These are phyloP conservation scores for Pterothamnion heteromorphum DNA, from an alignment of 31 red algal species.

Conservation along the genomic window DNA sequence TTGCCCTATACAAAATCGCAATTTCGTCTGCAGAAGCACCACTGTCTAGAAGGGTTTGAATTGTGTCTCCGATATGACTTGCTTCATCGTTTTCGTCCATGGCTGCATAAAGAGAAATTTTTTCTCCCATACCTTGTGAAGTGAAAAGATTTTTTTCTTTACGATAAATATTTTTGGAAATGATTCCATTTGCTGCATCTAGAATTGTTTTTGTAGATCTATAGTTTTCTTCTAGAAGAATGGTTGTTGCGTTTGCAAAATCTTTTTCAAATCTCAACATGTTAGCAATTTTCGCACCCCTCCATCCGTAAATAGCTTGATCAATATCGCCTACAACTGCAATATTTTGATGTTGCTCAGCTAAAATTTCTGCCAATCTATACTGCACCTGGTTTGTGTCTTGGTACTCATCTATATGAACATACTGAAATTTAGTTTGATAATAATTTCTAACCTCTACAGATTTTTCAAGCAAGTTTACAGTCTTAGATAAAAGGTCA, in stretches of 20 bases:
- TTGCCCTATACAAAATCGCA: constrained; percentile 84
- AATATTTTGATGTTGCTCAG: constrained; percentile 40
- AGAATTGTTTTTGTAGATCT: constrained; percentile 64
- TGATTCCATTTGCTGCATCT: constrained; percentile 60
- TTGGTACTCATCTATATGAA: constrained; percentile 88
- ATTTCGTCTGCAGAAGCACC: constrained; percentile 59
- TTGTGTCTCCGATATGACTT: constrained; percentile 13
- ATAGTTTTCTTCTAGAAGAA: constrained; percentile 74
- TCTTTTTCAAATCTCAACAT: constrained; percentile 55
- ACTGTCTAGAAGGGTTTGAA: neutral
- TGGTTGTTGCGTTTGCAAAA: constrained; percentile 50
- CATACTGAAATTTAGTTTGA: constrained; percentile 51
- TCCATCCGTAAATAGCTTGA: constrained; percentile 82
- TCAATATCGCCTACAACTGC: constrained; percentile 68
- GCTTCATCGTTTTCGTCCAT: constrained; percentile 54
- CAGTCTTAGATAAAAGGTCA: constrained; percentile 64
- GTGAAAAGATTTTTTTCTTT: constrained; percentile 59
- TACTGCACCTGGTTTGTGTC: constrained; percentile 79
- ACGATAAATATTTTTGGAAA: constrained; percentile 51
- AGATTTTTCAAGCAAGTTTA: constrained; percentile 48
- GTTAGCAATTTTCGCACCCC: constrained; percentile 65
- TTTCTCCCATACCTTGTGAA: constrained; percentile 41
- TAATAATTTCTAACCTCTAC: constrained; percentile 35
- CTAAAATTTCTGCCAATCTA: constrained; percentile 61
- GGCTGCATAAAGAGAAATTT: constrained; percentile 44